Conservation (phyloP, 1,139 yeast species). For the Diutina ranongensis region DNA sequence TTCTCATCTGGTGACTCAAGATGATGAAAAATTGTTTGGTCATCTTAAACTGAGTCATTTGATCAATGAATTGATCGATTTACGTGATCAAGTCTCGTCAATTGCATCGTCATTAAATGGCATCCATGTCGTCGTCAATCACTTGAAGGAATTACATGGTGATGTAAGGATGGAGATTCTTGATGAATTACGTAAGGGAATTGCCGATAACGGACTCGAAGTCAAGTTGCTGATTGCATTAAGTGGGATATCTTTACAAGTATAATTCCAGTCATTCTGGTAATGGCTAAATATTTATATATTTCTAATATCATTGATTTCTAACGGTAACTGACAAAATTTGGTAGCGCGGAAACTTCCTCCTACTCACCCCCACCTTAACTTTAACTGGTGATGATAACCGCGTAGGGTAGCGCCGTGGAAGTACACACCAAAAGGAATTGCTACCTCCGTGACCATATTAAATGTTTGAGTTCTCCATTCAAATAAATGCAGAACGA, state of each 20-base stretch:
- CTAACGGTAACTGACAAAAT: no score
- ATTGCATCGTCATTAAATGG: constrained; percentile 21
- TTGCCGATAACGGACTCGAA: constrained; percentile 22
- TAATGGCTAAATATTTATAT: not conserved
- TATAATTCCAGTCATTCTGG: constrained; percentile 7
- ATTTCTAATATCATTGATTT: no score
- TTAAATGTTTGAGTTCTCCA: not conserved
- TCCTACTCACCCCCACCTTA: no score
- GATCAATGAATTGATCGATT: constrained; percentile 36
- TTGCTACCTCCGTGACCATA: no score
- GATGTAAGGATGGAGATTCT: constrained; percentile 51
- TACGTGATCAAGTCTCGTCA: constrained; percentile 16
- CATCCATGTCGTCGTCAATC: constrained; percentile 53
- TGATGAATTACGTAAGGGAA: constrained; percentile 33
- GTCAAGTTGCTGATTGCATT: constrained; percentile 40
- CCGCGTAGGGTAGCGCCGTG: not conserved
- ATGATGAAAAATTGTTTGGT: constrained; percentile 45
- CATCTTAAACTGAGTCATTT: constrained; percentile 64
- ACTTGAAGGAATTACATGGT: constrained; percentile 47
- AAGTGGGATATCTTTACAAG: constrained; percentile 31
- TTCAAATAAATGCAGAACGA: not conserved
- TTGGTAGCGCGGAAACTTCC: no score
- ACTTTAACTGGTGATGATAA: no score
- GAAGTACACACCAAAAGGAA: not conserved
- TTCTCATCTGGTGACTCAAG: constrained; percentile 42